Conservation (phyloP, 2,329 filamentous ascomycete species). For the Grosmannia penicillata region DNA sequence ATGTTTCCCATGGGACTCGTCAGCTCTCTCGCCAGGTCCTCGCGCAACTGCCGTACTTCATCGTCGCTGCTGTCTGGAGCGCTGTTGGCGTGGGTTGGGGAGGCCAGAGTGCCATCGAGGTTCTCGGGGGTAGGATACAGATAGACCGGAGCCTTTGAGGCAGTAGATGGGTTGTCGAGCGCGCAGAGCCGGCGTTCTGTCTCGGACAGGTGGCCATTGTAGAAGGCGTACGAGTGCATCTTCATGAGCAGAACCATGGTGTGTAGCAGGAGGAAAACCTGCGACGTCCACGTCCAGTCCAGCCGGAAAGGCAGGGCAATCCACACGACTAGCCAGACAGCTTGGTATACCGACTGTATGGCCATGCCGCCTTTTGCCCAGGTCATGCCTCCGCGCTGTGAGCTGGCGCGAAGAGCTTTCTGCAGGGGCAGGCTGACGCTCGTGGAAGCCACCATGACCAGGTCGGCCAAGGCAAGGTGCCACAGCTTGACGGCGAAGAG, state of each 20-base stretch:
- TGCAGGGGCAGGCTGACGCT: conserved; percentile 61
- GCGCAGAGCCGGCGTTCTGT: conserved; percentile 66
- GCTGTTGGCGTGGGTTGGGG: conserved; percentile 14
- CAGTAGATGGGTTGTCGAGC: conserved; percentile 63
- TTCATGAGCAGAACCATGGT: conserved; percentile 93
- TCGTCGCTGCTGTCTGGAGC: conserved; percentile 3
- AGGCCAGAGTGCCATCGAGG: conserved; percentile 25
- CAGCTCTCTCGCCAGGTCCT: conserved; percentile 79
- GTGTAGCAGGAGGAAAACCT: conserved; percentile 88
- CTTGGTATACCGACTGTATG: conserved; percentile 71
- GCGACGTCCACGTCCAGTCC: conserved; percentile 91
- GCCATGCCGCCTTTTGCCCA: conserved; percentile 70
- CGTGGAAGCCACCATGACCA: conserved; percentile 69
- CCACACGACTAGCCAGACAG: conserved; percentile 69
- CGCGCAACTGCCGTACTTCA: conserved; percentile 53
- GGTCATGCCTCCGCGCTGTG: conserved; percentile 37
- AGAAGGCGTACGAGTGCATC: conserved; percentile 97
- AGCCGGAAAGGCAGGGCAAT: conserved; percentile 70
- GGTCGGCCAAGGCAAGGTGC: conserved; percentile 71
- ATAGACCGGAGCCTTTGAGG: conserved; percentile 55
- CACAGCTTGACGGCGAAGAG: conserved; percentile 80
- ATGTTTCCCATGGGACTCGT: conserved; percentile 81
- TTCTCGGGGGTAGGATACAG: conserved; percentile 55
- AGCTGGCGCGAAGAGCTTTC: conserved; percentile 41
- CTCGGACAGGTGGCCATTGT: conserved; percentile 88